Evolutionary conservation across 495 filamentous ascomycete species (phyloP).

Genomic region (Podospora pseudopauciseta): DNA sequence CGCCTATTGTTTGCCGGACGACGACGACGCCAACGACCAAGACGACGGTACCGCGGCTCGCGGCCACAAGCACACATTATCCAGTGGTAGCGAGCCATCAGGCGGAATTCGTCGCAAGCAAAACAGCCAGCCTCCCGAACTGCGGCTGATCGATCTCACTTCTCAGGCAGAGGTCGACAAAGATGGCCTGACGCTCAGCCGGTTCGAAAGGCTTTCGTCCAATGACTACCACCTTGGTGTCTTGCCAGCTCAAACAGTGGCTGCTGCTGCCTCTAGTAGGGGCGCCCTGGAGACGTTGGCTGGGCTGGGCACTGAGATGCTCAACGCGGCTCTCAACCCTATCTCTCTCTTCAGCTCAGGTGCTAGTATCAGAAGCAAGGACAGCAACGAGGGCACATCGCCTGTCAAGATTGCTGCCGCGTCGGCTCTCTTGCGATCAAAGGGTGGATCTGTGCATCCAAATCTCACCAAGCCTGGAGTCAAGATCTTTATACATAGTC

Average conservation of each 20-base stretch:
- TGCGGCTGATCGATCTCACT: constrained; percentile 82
- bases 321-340: constrained; percentile 82
- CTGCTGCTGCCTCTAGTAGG: constrained; percentile 59
- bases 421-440: constrained; percentile 19
- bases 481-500: constrained; percentile 94
- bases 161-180: constrained; percentile 73
- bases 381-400: constrained; percentile 51
- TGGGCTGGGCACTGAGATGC: constrained; percentile 57
- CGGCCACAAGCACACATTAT: constrained; percentile 37
- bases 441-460: constrained; percentile 40
- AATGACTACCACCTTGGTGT: constrained; percentile 89
- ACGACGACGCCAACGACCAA: constrained; percentile 58
- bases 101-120: constrained; percentile 62
- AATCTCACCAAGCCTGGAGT: constrained; percentile 61
- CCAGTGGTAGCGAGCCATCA: constrained; percentile 50
- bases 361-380: constrained; percentile 74
- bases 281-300: constrained; percentile 65
- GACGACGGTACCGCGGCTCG: constrained; percentile 24
- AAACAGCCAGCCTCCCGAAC: constrained; percentile 77
- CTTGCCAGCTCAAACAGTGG: constrained; percentile 65
- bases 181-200: constrained; percentile 75
- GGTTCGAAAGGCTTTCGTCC: constrained; percentile 80
- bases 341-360: constrained; percentile 79
- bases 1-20: constrained; percentile 73
- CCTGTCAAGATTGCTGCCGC: constrained; percentile 27